Evolutionary conservation across 257 asterid genomes (phyloP).

Genomic region (Fraxinus americana): DNA sequence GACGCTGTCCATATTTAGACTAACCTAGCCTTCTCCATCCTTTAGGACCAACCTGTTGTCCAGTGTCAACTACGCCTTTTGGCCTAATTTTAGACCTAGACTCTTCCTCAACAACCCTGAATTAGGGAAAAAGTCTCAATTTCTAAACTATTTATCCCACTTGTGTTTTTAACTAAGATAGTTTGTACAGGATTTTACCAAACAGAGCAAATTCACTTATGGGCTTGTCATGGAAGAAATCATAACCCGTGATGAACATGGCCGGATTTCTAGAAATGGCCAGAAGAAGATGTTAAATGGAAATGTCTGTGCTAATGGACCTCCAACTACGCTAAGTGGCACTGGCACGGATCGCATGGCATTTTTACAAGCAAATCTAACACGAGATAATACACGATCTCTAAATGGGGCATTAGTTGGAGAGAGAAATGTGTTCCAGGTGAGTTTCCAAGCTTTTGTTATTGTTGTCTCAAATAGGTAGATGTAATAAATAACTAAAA

Average conservation of each 20-base stretch:
- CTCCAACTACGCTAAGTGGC: constrained; percentile 98
- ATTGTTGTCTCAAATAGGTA: no score
- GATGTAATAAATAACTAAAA: no score
- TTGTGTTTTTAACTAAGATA: background rate
- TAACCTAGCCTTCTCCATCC: background rate
- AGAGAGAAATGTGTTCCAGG: constrained; percentile 95
- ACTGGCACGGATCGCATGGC: constrained; percentile 93
- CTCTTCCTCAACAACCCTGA: no score
- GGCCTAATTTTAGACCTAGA: no score
- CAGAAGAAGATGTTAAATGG: constrained; percentile 93
- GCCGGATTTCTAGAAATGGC: constrained; percentile 81
- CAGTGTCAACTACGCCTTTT: background rate
- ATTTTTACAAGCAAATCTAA: constrained; percentile 85
- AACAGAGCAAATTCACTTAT: constrained; percentile 94
- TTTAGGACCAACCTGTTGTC: background rate
- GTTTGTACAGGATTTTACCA: constrained; percentile 69
- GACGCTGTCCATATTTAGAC: background rate
- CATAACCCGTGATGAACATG: constrained; percentile 93
- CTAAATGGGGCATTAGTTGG: constrained; percentile 93
- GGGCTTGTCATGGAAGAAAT: constrained; percentile 97
- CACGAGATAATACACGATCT: constrained; percentile 87
- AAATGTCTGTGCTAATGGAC: constrained; percentile 93
- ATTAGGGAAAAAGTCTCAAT: no score
- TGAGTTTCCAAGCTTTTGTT: constrained; percentile 28
- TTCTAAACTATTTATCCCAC: background rate